These are phyloP conservation scores for Pelargonium myrrhifolium DNA, from an alignment of 441 rosid genomes.

Conservation along the genomic window DNA sequence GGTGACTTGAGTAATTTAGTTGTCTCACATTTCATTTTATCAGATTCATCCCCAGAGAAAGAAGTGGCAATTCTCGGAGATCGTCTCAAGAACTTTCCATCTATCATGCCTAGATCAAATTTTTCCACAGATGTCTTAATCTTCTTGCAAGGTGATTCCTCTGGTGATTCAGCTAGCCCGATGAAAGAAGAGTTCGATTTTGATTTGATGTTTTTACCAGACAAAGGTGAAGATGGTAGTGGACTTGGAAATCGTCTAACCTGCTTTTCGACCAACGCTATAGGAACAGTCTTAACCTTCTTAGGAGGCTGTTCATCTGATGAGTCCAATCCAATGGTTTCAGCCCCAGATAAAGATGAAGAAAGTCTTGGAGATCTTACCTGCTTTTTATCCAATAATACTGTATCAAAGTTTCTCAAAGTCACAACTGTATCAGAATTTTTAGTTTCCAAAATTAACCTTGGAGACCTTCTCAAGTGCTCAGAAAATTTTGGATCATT, in stretches of 20 bases:
- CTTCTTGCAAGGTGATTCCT: constrained; percentile 37
- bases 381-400: constrained; percentile 13
- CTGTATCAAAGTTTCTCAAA: constrained; percentile 1
- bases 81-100: constrained; percentile 22
- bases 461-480: constrained; percentile 24
- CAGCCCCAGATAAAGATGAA: not conserved
- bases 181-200: constrained; percentile 18
- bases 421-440: constrained; percentile 7
- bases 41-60: constrained; percentile 18
- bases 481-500: not conserved
- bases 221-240: constrained; percentile 3
- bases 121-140: constrained; percentile 20
- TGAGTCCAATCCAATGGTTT: not conserved
- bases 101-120: constrained; percentile 22
- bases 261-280: constrained; percentile 18
- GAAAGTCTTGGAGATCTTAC: constrained; percentile 21
- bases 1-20: constrained; percentile 17
- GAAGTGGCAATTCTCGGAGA: constrained; percentile 21
- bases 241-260: constrained; percentile 11
- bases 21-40: constrained; percentile 13
- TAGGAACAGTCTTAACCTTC: not conserved
- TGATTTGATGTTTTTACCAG: constrained; percentile 10
- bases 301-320: constrained; percentile 1
- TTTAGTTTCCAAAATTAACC: constrained; percentile 20
- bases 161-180: constrained; percentile 15